Evolutionary conservation across 2,329 filamentous ascomycete species (phyloP).

Genomic region (Pseudogymnoascus sp.): DNA sequence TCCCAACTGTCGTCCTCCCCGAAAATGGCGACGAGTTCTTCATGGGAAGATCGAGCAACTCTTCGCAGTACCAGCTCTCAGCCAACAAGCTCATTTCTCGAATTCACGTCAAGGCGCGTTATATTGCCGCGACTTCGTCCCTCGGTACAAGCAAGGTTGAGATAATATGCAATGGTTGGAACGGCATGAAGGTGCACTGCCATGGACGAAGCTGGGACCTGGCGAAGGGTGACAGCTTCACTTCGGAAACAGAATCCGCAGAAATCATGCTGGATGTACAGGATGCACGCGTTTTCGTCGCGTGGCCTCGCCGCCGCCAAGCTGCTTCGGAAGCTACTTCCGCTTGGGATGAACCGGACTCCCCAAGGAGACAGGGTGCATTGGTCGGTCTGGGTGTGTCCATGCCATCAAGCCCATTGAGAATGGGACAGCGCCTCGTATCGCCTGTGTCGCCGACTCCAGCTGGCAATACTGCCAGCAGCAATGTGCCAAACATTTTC

Average conservation of each 20-base stretch:
- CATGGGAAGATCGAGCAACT: slow-evolving; percentile 91
- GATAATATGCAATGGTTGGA: slow-evolving; percentile 91
- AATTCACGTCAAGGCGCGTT: slow-evolving; percentile 83
- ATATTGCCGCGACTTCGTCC: slow-evolving; percentile 59
- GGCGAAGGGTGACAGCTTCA: slow-evolving; percentile 80
- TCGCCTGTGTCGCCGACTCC: slow-evolving; percentile 73
- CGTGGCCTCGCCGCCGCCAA: slow-evolving; percentile 61
- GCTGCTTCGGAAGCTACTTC: slow-evolving; percentile 50
- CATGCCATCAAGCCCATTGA: slow-evolving; percentile 54
- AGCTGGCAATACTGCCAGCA: slow-evolving; percentile 19
- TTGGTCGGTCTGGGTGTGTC: slow-evolving; percentile 28
- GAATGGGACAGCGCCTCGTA: slow-evolving; percentile 47
- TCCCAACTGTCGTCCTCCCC: slow-evolving; percentile 74
- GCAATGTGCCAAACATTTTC: slow-evolving; percentile 22
- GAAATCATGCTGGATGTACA: slow-evolving; percentile 96
- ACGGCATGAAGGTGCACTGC: slow-evolving; percentile 87
- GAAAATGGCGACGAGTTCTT: slow-evolving; percentile 72
- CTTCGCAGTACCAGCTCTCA: slow-evolving; percentile 90
- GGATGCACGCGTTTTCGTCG: slow-evolving; percentile 78
- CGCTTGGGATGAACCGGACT: slow-evolving; percentile 55
- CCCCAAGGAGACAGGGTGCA: slow-evolving; percentile 42
- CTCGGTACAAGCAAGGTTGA: slow-evolving; percentile 72
- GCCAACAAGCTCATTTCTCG: slow-evolving; percentile 88
- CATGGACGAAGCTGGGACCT: slow-evolving; percentile 81
- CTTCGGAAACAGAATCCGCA: slow-evolving; percentile 75